Evolutionary conservation across 257 asterid genomes (phyloP).

Genomic region (Nemophila menziesii): DNA sequence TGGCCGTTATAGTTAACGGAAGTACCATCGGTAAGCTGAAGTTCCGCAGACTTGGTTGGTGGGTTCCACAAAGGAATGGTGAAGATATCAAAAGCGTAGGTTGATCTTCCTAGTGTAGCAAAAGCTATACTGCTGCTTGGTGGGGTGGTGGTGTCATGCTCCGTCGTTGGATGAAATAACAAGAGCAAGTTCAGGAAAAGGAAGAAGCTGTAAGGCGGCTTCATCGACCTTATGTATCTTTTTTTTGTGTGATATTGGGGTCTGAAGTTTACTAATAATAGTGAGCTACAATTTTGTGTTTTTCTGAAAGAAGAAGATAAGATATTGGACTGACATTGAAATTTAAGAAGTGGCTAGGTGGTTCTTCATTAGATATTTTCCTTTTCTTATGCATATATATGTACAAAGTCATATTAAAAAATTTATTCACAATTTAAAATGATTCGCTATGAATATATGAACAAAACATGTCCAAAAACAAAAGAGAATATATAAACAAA

Average conservation of each 20-base stretch:
- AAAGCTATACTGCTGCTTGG: slow-evolving; percentile 35
- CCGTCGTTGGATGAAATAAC: slow-evolving; percentile 9
- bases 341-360: not conserved
- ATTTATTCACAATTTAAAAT: too few species aligned
- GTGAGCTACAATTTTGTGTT: not conserved
- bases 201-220: slow-evolving; percentile 5
- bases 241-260: too few species aligned
- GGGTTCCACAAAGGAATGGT: slow-evolving; percentile 23
- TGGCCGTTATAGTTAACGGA: slow-evolving; percentile 76
- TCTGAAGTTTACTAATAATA: slow-evolving; percentile 12
- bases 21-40: slow-evolving; percentile 58
- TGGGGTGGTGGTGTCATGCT: slow-evolving; percentile 15
- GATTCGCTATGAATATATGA: too few species aligned
- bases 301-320: not conserved
- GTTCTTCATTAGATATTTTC: not conserved
- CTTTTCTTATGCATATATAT: too few species aligned
- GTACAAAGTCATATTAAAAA: too few species aligned
- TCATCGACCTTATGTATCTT: too few species aligned
- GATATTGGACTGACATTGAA: too few species aligned
- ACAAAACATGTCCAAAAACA: too few species aligned
- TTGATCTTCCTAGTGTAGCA: slow-evolving; percentile 54
- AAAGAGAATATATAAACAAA: too few species aligned
- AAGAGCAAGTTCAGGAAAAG: slow-evolving; percentile 11
- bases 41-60: slow-evolving; percentile 19
- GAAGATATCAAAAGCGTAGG: slow-evolving; percentile 64